Percentiles rank a stretch among this genome's conserved stretches.
Conservation (phyloP, 768 basidiomycete species). For the Russula sp. region DNA sequence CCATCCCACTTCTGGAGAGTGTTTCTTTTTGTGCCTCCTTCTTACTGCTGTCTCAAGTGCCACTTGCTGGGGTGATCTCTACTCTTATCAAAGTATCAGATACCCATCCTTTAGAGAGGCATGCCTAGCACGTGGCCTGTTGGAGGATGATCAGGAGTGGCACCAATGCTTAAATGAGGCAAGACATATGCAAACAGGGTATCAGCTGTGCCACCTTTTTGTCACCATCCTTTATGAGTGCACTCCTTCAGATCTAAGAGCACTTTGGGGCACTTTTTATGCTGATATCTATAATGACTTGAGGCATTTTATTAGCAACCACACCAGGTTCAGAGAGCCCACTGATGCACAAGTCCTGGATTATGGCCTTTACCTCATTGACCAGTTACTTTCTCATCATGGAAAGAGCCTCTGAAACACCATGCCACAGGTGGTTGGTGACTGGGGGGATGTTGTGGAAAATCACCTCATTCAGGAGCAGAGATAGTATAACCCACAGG, state of each 20-base stretch:
- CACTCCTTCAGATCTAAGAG: conserved; percentile 27
- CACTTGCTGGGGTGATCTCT: not conserved
- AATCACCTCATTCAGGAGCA: conserved; percentile 33
- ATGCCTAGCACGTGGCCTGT: conserved; percentile 35
- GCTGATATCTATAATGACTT: conserved; percentile 39
- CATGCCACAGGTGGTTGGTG: conserved; percentile 28
- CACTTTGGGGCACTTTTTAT: conserved; percentile 34
- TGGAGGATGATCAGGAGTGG: conserved; percentile 39
- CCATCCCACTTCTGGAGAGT: not conserved
- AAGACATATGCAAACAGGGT: conserved; percentile 27
- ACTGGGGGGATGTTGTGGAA: conserved; percentile 24
- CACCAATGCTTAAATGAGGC: not conserved
- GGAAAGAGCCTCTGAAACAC: conserved; percentile 24
- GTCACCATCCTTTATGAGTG: conserved; percentile 31
- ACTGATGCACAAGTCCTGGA: conserved; percentile 32
- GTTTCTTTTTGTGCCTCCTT: not conserved
- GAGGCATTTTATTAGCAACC: not conserved
- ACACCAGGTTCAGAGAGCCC: conserved; percentile 23
- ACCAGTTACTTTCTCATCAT: conserved; percentile 25
- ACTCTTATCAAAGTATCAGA: conserved; percentile 23
- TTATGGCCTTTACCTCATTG: conserved; percentile 37
- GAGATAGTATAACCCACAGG: conserved; percentile 25
- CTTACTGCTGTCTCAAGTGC: not conserved
- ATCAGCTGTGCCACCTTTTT: conserved; percentile 33
- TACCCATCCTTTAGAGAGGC: conserved; percentile 34